A percentile compares a stretch with the other conserved stretches of the same genome.
Evolutionary conservation across 495 filamentous ascomycete species (phyloP).

Genomic region (Podospora australis): DNA sequence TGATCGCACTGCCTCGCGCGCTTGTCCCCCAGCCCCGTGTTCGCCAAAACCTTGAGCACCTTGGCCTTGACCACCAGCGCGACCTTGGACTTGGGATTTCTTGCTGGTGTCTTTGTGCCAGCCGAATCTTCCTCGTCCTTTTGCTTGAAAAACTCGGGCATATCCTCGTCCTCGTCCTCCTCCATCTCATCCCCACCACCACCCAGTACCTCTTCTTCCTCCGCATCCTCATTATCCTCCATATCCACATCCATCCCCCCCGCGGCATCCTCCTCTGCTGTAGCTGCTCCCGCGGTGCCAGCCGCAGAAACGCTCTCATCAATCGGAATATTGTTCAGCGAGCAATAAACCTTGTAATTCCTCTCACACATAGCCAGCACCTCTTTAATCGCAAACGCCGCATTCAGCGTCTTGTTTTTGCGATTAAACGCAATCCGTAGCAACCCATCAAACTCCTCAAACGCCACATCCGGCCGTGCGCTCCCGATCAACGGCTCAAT

Average conservation of each 20-base stretch:
- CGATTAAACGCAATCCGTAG: slow-evolving; percentile 68
- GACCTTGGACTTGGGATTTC: slow-evolving; percentile 64
- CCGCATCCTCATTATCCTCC: slow-evolving; percentile 45
- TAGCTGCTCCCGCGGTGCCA: slow-evolving; percentile 27
- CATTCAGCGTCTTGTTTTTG: slow-evolving; percentile 64
- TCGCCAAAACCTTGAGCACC: slow-evolving; percentile 70
- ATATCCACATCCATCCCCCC: slow-evolving; percentile 52
- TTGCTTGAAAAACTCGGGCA: slow-evolving; percentile 74
- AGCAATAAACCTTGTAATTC: slow-evolving; percentile 86
- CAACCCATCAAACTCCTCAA: slow-evolving; percentile 92
- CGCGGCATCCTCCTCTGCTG: slow-evolving; percentile 25
- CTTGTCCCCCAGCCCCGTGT: slow-evolving; percentile 71
- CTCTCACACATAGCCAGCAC: slow-evolving; percentile 74
- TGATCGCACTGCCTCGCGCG: slow-evolving; percentile 81
- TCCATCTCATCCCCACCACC: slow-evolving; percentile 41
- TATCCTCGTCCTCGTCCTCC: slow-evolving; percentile 32
- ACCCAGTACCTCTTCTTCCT: slow-evolving; percentile 47
- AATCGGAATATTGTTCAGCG: slow-evolving; percentile 68
- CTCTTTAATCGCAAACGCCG: slow-evolving; percentile 63
- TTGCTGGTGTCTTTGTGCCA: slow-evolving; percentile 36
- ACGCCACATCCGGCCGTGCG: slow-evolving; percentile 72
- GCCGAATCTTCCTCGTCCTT: slow-evolving; percentile 40
- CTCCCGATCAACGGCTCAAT: slow-evolving; percentile 44
- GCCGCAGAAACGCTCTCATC: slow-evolving; percentile 61
- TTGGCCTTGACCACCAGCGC: slow-evolving; percentile 73